A percentile compares a stretch with the other conserved stretches of the same genome.
phyloP scores from a whole-genome alignment of 805 yeast species.

The Yarrowia sp. region DNA sequence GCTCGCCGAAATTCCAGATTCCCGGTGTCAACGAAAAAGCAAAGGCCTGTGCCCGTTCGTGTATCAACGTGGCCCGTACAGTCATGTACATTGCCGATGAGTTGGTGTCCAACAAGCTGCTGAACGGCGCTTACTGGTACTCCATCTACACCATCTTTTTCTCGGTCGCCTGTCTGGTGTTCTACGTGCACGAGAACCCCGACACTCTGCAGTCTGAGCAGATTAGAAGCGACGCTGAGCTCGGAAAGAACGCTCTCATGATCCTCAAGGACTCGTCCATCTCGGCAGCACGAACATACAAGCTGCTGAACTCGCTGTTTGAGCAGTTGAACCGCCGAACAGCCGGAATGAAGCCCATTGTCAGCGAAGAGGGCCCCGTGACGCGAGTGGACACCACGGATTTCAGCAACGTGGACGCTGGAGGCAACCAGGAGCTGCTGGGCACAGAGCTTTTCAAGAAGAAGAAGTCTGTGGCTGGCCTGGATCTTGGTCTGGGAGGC shows the following conservation, averaged over 20 bases:
- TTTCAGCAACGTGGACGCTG: slow-evolving; percentile 33
- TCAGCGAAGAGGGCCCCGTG: slow-evolving; percentile 16
- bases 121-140: slow-evolving; percentile 91
- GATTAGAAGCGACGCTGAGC: slow-evolving; percentile 77
- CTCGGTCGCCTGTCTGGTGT: slow-evolving; percentile 84
- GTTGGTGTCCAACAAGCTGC: slow-evolving; percentile 72
- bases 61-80: slow-evolving; percentile 82
- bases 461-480: slow-evolving; percentile 9
- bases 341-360: slow-evolving; percentile 26
- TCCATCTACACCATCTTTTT: slow-evolving; percentile 87
- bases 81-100: slow-evolving; percentile 82
- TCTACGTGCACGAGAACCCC: slow-evolving; percentile 68
- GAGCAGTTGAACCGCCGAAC: slow-evolving; percentile 47
- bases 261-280: slow-evolving; percentile 73
- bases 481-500: slow-evolving; percentile 14
- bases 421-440: slow-evolving; percentile 20
- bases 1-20: slow-evolving; percentile 60
- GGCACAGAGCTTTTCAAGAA: slow-evolving; percentile 14
- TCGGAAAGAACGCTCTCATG: slow-evolving; percentile 77
- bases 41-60: slow-evolving; percentile 76
- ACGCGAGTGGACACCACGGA: slow-evolving; percentile 35
- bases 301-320: slow-evolving; percentile 71
- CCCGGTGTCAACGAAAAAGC: slow-evolving; percentile 60
- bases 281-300: slow-evolving; percentile 82
- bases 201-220: slow-evolving; percentile 47